Conservation (phyloP, 768 basidiomycete genomes). For the Russula lepida region DNA sequence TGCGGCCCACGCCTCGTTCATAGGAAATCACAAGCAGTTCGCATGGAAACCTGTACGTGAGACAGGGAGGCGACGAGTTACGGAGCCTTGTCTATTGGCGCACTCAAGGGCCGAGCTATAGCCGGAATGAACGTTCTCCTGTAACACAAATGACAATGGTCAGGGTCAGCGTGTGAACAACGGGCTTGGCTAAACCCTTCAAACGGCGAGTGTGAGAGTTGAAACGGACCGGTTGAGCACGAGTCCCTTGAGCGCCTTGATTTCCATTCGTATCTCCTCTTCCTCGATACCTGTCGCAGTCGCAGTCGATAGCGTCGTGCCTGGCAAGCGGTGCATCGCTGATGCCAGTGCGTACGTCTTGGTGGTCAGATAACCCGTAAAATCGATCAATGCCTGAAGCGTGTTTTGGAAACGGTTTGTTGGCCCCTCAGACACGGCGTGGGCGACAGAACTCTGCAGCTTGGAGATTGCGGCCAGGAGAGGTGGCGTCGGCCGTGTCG, state of each 20-base stretch:
- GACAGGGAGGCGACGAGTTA: not conserved
- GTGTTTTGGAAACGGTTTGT: conserved; percentile 47
- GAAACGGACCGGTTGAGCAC: conserved; percentile 58
- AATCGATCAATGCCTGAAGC: conserved; percentile 56
- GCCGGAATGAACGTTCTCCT: conserved; percentile 20
- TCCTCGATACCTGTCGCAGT: conserved; percentile 35
- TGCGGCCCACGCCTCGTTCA: too few relatives aligned
- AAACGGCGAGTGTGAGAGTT: not conserved
- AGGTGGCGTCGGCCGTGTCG: conserved; percentile 24
- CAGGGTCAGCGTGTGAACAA: not conserved
- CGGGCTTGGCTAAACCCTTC: too few relatives aligned
- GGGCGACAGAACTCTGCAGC: conserved; percentile 11
- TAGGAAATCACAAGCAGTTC: not conserved
- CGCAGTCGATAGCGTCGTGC: conserved; percentile 13
- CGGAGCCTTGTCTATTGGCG: not conserved
- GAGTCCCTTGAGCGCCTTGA: conserved; percentile 69
- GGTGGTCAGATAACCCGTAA: conserved; percentile 73
- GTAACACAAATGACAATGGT: not conserved
- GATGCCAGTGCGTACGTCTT: conserved; percentile 50
- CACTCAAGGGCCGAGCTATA: conserved; percentile 8
- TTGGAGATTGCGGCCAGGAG: conserved; percentile 21
- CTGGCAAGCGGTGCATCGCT: conserved; percentile 20
- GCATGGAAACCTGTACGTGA: too few relatives aligned
- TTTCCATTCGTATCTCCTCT: conserved; percentile 66
- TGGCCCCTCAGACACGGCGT: conserved; percentile 4